Percentiles rank a stretch among this genome's conserved stretches.
These are phyloP conservation scores for Fusarium newnesense DNA, from an alignment of 2,329 filamentous ascomycete genomes.

Conservation along the genomic window DNA sequence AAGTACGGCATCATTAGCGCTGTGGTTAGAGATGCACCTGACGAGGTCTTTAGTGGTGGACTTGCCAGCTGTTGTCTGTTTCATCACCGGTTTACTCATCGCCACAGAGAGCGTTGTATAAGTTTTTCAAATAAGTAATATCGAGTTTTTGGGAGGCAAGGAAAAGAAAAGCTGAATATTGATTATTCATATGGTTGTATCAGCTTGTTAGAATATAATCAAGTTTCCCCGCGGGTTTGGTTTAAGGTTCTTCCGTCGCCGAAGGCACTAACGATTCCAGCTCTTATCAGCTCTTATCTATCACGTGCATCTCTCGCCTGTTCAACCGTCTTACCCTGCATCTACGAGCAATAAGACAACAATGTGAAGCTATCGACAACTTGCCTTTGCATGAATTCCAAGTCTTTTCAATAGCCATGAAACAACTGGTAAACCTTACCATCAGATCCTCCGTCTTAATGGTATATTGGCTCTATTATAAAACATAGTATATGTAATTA, in stretches of 20 bases:
- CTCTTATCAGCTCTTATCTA: background rate
- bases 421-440: background rate
- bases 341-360: background rate
- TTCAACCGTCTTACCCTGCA: background rate
- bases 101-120: rapidly evolving
- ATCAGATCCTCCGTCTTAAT: too few relatives aligned
- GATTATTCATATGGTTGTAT: too few relatives aligned
- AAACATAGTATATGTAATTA: too few relatives aligned
- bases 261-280: background rate
- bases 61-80: background rate
- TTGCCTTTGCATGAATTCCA: background rate
- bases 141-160: rapidly evolving
- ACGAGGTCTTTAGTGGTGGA: background rate
- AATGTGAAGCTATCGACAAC: background rate
- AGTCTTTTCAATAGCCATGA: background rate
- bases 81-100: background rate
- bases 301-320: background rate
- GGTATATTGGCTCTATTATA: too few relatives aligned
- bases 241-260: background rate
- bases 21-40: background rate
- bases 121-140: rapidly evolving
- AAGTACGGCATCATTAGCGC: background rate
- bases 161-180: too few relatives aligned
- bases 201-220: background rate
- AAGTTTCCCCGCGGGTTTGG: background rate